Percentiles rank a stretch among this genome's conserved stretches.
Evolutionary conservation across 805 yeast species (phyloP).

Genomic region (Metschnikowia similis): DNA sequence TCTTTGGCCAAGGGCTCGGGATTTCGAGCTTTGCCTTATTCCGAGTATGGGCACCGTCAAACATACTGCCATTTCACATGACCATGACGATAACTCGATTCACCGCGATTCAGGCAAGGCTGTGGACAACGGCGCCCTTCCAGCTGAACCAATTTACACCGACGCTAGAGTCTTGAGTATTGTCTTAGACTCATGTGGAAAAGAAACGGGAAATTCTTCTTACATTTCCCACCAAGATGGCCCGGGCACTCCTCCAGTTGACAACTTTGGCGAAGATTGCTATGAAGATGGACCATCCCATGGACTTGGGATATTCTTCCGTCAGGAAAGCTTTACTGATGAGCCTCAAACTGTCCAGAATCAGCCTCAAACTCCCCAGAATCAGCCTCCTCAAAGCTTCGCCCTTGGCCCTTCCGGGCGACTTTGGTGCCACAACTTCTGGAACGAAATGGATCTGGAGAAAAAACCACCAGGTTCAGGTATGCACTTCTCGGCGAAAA

Average conservation of each 20-base stretch:
- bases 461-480: background rate
- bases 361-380: background rate
- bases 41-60: background rate
- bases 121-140: background rate
- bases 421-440: background rate
- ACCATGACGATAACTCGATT: background rate
- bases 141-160: background rate
- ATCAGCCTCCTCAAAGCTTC: background rate
- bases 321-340: background rate
- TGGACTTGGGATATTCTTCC: background rate
- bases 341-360: background rate
- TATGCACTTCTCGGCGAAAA: background rate
- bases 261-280: background rate
- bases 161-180: background rate
- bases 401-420: background rate
- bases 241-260: background rate
- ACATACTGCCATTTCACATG: background rate
- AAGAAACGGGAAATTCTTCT: background rate
- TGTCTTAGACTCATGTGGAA: background rate
- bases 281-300: background rate
- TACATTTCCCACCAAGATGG: background rate
- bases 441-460: background rate
- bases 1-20: too few relatives aligned
- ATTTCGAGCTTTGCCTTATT: background rate
- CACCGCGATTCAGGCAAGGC: background rate